A percentile compares a stretch with the other conserved stretches of the same genome.
Conservation (phyloP, 257 asterid species). For the Nicotiana sylvestris region DNA sequence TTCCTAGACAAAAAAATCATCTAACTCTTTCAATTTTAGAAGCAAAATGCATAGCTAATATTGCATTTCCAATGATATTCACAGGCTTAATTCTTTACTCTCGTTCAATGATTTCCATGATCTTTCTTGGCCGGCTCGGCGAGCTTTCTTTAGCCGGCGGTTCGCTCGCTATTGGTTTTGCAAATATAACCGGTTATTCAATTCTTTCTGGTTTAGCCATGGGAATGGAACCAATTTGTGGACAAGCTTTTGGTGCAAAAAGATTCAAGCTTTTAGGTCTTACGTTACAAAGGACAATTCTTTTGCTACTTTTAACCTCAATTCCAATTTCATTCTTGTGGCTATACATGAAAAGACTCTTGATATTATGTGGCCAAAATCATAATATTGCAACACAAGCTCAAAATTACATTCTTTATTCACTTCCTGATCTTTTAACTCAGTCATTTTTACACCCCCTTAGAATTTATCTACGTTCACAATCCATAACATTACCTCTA, state of each 20-base stretch:
- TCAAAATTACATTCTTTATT: constrained; percentile 25
- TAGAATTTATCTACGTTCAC: constrained; percentile 34
- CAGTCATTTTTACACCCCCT: constrained; percentile 35
- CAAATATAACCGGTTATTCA: constrained; percentile 40
- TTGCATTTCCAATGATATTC: constrained; percentile 36
- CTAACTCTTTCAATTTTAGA: constrained; percentile 19
- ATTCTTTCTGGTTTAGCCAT: constrained; percentile 35
- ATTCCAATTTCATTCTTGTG: constrained; percentile 33
- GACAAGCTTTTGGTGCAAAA: constrained; percentile 37
- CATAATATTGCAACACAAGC: constrained; percentile 27
- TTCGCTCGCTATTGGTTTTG: constrained; percentile 35
- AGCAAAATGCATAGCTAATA: constrained; percentile 29
- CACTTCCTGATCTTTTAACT: constrained; percentile 32
- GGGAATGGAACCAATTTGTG: constrained; percentile 51
- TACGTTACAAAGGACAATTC: constrained; percentile 27
- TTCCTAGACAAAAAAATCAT: neutral
- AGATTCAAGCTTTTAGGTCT: constrained; percentile 29
- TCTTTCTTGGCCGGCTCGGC: constrained; percentile 39
- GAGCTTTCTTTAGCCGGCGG: constrained; percentile 38
- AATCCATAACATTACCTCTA: constrained; percentile 35
- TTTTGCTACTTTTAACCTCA: constrained; percentile 25
- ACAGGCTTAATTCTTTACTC: constrained; percentile 34
- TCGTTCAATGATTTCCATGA: constrained; percentile 38
- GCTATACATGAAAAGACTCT: constrained; percentile 30
- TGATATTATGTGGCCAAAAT: constrained; percentile 33